phyloP scores from a whole-genome alignment of 2,329 filamentous ascomycete genomes.

The Calonectria fujianensis region DNA sequence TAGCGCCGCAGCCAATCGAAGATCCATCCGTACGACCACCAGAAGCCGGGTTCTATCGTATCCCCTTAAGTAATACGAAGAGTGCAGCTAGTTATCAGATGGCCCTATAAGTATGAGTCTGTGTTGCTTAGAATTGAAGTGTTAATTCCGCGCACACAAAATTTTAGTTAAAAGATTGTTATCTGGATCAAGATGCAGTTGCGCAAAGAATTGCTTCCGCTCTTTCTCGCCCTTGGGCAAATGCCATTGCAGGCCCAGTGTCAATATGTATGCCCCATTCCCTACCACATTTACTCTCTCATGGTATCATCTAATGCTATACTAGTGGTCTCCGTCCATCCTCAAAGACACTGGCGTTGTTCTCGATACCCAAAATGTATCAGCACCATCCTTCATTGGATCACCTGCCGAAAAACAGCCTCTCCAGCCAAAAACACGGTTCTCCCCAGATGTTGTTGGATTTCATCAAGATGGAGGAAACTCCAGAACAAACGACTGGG shows the following conservation, averaged over 20 bases:
- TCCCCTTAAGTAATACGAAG: neutral
- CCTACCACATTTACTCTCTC: too few species aligned
- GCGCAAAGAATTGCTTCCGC: neutral
- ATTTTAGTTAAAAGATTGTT: neutral
- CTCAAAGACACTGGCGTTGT: neutral
- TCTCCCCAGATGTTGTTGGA: conserved; percentile 8
- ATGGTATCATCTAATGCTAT: neutral
- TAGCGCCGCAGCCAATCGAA: neutral
- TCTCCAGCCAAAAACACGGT: conserved; percentile 1
- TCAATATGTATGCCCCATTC: neutral
- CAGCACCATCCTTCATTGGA: neutral
- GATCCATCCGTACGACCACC: neutral
- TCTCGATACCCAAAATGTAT: neutral
- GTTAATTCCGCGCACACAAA: neutral
- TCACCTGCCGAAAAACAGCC: neutral
- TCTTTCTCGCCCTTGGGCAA: neutral
- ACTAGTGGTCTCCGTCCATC: neutral
- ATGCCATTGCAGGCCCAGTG: neutral
- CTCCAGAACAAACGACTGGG: conserved; percentile 12
- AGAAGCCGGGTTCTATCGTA: neutral
- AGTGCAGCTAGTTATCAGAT: neutral
- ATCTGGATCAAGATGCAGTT: neutral
- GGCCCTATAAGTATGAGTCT: neutral
- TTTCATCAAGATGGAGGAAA: conserved; percentile 20
- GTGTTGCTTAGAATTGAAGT: neutral